A percentile compares a stretch with the other conserved stretches of the same genome.
These are phyloP conservation scores for Phlegmacium glaucopus DNA, from an alignment of 768 basidiomycete genomes.

Conservation along the genomic window DNA sequence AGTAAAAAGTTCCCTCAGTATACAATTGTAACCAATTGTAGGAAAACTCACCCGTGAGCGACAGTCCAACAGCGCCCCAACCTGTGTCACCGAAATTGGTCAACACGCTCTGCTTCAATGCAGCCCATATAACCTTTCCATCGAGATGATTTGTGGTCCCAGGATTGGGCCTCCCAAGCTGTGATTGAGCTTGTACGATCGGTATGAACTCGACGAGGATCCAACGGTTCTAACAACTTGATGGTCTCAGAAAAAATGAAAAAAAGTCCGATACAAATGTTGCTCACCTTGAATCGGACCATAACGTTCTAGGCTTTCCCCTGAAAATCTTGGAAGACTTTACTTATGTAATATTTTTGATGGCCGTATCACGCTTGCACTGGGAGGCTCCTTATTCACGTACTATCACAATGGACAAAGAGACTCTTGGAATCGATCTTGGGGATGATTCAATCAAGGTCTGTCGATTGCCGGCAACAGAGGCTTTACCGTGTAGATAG, in stretches of 20 bases:
- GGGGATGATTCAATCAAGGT: not conserved
- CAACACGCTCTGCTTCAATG: slow-evolving; percentile 67
- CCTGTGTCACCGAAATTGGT: slow-evolving; percentile 80
- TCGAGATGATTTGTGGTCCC: slow-evolving; percentile 34
- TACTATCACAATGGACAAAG: not conserved
- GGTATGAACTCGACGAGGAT: slow-evolving; percentile 81
- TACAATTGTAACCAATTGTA: not conserved
- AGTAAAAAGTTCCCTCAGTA: not conserved
- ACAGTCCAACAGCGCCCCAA: slow-evolving; percentile 77
- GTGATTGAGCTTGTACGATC: slow-evolving; percentile 25
- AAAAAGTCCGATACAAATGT: not conserved
- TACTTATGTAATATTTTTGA: too few relatives aligned
- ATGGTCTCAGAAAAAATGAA: slow-evolving; percentile 3
- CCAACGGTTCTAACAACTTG: slow-evolving; percentile 70
- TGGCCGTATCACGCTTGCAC: too few relatives aligned
- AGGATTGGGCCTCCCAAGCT: slow-evolving; percentile 21
- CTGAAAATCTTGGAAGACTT: too few relatives aligned
- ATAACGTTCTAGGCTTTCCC: slow-evolving; percentile 25
- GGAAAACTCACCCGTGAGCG: slow-evolving; percentile 62
- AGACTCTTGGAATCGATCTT: not conserved
- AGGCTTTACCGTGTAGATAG: not conserved
- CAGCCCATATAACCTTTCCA: slow-evolving; percentile 63
- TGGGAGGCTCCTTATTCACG: too few relatives aligned
- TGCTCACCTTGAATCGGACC: slow-evolving; percentile 67
- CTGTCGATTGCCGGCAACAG: not conserved